Percentiles rank a stretch among this genome's conserved stretches.
phyloP scores from a whole-genome alignment of 2,329 filamentous ascomycete genomes.

The Diplocarpon mali region DNA sequence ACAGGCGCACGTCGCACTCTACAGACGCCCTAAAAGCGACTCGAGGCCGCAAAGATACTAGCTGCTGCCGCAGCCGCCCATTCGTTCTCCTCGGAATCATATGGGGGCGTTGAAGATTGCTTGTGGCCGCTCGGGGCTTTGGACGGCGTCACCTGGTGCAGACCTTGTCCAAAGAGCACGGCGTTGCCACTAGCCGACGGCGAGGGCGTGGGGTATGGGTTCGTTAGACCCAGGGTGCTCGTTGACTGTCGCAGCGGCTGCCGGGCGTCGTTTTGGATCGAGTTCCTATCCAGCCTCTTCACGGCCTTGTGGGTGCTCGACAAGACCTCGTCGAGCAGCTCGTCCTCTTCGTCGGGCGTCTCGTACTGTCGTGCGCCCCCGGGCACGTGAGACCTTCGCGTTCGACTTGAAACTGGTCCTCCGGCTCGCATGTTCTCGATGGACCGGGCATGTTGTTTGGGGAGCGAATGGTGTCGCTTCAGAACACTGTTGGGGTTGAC shows the following conservation, averaged over 20 bases:
- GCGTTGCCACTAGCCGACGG: slow-evolving; percentile 75
- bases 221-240: slow-evolving; percentile 49
- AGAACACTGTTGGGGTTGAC: slow-evolving; percentile 39
- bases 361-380: slow-evolving; percentile 80
- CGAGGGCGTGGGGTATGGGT: slow-evolving; percentile 56
- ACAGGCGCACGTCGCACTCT: slow-evolving; percentile 11
- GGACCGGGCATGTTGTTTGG: slow-evolving; percentile 42
- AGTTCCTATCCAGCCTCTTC: slow-evolving; percentile 49
- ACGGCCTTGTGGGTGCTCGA: slow-evolving; percentile 66
- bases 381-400: slow-evolving; percentile 63
- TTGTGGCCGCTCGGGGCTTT: slow-evolving; percentile 37
- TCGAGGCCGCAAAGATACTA: slow-evolving; percentile 67
- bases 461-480: slow-evolving; percentile 55
- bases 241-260: slow-evolving; percentile 48
- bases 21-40: slow-evolving; percentile 37
- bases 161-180: slow-evolving; percentile 55
- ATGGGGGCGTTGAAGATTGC: slow-evolving; percentile 93
- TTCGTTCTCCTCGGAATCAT: slow-evolving; percentile 86
- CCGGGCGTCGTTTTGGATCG: slow-evolving; percentile 31
- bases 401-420: slow-evolving; percentile 65
- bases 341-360: slow-evolving; percentile 91
- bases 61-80: slow-evolving; percentile 79
- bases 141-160: slow-evolving; percentile 36
- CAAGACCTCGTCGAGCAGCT: slow-evolving; percentile 82
- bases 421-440: slow-evolving; percentile 48